These are phyloP conservation scores for Rhododendron mucronatum DNA, from an alignment of 148 eudicot genomes.

Conservation along the genomic window DNA sequence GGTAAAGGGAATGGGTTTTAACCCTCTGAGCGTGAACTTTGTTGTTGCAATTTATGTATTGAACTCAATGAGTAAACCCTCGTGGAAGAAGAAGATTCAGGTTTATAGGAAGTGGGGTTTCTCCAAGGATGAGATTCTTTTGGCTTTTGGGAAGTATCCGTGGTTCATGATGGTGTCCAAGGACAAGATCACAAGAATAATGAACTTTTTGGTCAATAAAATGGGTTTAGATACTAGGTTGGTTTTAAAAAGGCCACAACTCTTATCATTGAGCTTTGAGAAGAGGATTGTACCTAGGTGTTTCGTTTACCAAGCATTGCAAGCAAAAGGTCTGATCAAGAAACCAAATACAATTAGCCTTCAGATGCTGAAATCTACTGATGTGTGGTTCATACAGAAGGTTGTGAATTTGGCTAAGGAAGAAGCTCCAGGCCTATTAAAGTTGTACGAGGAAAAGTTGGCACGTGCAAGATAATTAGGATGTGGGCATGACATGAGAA, in stretches of 20 bases:
- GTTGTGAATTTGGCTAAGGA: background rate
- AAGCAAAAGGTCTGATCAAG: slow-evolving; percentile 15
- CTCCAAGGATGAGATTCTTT: slow-evolving; percentile 17
- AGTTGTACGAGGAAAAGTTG: slow-evolving; percentile 6
- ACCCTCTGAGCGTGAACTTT: background rate
- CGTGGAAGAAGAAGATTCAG: slow-evolving; percentile 11
- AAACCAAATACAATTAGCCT: background rate
- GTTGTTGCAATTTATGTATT: background rate
- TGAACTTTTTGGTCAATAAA: slow-evolving; percentile 10
- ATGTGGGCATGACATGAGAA: background rate
- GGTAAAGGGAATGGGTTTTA: background rate
- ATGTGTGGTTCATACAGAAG: background rate
- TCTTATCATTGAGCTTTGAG: slow-evolving; percentile 15
- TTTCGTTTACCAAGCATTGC: slow-evolving; percentile 12
- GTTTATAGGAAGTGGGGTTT: slow-evolving; percentile 23
- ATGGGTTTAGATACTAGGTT: slow-evolving; percentile 11
- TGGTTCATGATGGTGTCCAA: background rate
- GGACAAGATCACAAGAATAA: slow-evolving; percentile 11
- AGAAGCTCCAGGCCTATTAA: slow-evolving; percentile 22
- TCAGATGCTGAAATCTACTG: background rate
- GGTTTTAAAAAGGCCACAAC: slow-evolving; percentile 1
- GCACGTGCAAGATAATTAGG: background rate
- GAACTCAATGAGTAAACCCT: background rate
- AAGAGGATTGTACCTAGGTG: slow-evolving; percentile 25
- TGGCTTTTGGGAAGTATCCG: slow-evolving; percentile 16